These are phyloP conservation scores for Sclerotinia sclerotiorum DNA, from an alignment of 2,329 filamentous ascomycete genomes.

Conservation along the genomic window DNA sequence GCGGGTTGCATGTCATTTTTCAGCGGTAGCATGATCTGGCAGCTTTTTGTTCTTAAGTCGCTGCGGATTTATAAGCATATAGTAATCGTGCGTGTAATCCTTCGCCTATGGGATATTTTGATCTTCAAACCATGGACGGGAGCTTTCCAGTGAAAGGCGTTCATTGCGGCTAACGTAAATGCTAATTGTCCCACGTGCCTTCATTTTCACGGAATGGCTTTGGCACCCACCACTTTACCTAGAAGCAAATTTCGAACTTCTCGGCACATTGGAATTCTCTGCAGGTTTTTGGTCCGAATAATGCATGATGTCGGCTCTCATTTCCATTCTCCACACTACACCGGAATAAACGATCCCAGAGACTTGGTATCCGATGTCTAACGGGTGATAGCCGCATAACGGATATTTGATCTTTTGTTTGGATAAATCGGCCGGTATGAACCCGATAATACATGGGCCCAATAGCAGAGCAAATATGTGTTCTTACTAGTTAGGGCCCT, in stretches of 20 bases:
- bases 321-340: not conserved
- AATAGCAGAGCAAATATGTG: not conserved
- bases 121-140: not conserved
- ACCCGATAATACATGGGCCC: not conserved
- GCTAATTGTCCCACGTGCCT: not conserved
- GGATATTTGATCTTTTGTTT: not conserved
- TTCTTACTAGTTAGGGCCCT: not conserved
- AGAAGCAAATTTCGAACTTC: not conserved
- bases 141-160: not conserved
- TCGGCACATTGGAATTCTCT: not conserved
- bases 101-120: not conserved
- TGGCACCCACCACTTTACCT: not conserved
- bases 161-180: not conserved
- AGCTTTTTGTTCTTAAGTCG: too few relatives aligned
- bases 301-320: not conserved
- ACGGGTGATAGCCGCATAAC: not conserved
- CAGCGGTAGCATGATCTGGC: not conserved
- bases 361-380: not conserved
- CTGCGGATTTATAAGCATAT: not conserved
- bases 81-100: too few relatives aligned
- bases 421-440: not conserved
- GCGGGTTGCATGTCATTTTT: not conserved
- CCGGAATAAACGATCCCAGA: not conserved
- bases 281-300: not conserved
- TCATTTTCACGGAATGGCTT: not conserved